A percentile compares a stretch with the other conserved stretches of the same genome.
These are phyloP conservation scores for Backusella tarrabulga DNA, from an alignment of 192 early-diverging fungal genomes.

Conservation along the genomic window DNA sequence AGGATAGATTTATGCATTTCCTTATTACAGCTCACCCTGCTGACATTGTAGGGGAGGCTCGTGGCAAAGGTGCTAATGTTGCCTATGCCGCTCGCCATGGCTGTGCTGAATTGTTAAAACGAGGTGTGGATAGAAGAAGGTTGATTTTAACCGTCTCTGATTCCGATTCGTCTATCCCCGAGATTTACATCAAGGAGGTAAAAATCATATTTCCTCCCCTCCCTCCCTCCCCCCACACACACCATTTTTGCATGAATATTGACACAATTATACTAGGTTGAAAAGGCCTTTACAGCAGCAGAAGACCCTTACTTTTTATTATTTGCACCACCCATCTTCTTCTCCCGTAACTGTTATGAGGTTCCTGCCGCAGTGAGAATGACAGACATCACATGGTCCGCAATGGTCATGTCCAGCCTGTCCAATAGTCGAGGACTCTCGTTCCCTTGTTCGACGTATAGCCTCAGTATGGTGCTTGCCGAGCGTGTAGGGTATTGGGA, in stretches of 20 bases:
- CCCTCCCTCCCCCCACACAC: too few relatives aligned
- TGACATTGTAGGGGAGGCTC: conserved; percentile 63
- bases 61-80: conserved; percentile 74
- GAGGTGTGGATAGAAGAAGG: conserved; percentile 46
- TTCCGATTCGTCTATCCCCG: conserved; percentile 72
- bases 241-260: background rate
- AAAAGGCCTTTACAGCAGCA: conserved; percentile 34
- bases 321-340: conserved; percentile 51
- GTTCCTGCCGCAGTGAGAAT: conserved; percentile 72
- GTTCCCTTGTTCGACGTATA: conserved; percentile 78
- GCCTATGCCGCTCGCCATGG: conserved; percentile 58
- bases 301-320: conserved; percentile 46
- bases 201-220: too few relatives aligned
- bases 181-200: conserved; percentile 60
- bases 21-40: conserved; percentile 68
- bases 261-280: conserved; percentile 22
- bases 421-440: conserved; percentile 55
- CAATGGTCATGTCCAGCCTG: conserved; percentile 73
- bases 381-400: conserved; percentile 75
- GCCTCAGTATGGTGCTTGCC: conserved; percentile 70
- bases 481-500: conserved; percentile 76
- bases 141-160: conserved; percentile 73
- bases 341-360: conserved; percentile 59
- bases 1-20: conserved; percentile 63
- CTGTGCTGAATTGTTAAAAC: conserved; percentile 26